A percentile compares a stretch with the other conserved stretches of the same genome.
Conservation (phyloP, 495 filamentous ascomycete genomes). For the Aspergillus funiculosus region DNA sequence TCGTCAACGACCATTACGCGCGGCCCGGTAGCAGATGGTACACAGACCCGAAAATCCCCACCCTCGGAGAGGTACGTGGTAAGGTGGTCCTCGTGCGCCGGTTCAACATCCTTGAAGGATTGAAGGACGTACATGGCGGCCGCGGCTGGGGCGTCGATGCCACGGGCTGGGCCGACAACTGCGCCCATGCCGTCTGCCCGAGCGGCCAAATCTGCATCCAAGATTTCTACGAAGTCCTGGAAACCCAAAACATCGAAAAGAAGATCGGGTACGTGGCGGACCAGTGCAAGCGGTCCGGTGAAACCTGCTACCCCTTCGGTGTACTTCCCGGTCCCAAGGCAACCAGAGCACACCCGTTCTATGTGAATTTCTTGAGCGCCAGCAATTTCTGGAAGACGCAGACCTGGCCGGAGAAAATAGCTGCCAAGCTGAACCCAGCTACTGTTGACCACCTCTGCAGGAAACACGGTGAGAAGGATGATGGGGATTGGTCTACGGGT, state of each 20-base stretch:
- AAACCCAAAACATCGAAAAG: constrained; percentile 65
- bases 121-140: constrained; percentile 55
- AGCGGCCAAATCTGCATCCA: constrained; percentile 79
- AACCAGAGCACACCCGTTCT: constrained; percentile 57
- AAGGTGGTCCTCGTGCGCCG: constrained; percentile 83
- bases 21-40: constrained; percentile 64
- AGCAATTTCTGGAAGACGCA: constrained; percentile 88
- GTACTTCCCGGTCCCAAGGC: constrained; percentile 28
- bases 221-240: constrained; percentile 88
- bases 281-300: constrained; percentile 67
- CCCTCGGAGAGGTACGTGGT: constrained; percentile 71
- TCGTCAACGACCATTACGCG: constrained; percentile 67
- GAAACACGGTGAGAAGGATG: constrained; percentile 49
- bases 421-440: constrained; percentile 89
- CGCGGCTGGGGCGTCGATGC: constrained; percentile 78
- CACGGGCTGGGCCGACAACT: constrained; percentile 83
- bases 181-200: constrained; percentile 63
- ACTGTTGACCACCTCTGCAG: constrained; percentile 71
- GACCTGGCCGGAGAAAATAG: constrained; percentile 92
- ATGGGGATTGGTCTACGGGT: constrained; percentile 72
- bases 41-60: constrained; percentile 71
- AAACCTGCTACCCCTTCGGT: constrained; percentile 39
- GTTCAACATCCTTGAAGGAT: constrained; percentile 58
- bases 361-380: constrained; percentile 83
- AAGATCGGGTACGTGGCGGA: constrained; percentile 71